A percentile compares a stretch with the other conserved stretches of the same genome.
These are phyloP conservation scores for Roridomyces roridus DNA, from an alignment of 768 basidiomycete genomes.

Conservation along the genomic window DNA sequence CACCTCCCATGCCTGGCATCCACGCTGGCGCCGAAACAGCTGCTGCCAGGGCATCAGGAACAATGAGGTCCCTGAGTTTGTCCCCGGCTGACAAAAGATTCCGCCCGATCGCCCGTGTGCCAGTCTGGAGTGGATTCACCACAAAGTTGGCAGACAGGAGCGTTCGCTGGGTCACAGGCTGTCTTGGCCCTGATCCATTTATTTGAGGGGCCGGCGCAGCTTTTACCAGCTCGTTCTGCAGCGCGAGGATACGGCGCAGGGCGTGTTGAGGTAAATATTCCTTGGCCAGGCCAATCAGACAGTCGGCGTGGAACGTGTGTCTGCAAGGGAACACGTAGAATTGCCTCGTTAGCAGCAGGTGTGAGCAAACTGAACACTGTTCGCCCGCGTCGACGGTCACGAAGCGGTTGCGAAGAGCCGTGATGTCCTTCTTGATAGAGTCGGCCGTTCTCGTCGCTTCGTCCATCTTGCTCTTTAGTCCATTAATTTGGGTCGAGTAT, in stretches of 20 bases:
- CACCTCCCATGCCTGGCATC: slow-evolving; percentile 74
- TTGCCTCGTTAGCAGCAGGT: slow-evolving; percentile 81
- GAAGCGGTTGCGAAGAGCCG: slow-evolving; percentile 84
- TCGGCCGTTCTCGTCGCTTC: slow-evolving; percentile 93
- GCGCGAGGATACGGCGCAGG: slow-evolving; percentile 81
- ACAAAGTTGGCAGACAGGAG: slow-evolving; percentile 81
- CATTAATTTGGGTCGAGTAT: slow-evolving; percentile 90
- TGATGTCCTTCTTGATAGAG: slow-evolving; percentile 91
- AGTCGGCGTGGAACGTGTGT: slow-evolving; percentile 97
- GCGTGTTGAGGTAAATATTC: slow-evolving; percentile 85
- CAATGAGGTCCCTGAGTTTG: slow-evolving; percentile 86
- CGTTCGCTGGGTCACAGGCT: slow-evolving; percentile 61
- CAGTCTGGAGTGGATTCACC: slow-evolving; percentile 61
- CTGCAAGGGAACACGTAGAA: slow-evolving; percentile 99
- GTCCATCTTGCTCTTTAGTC: slow-evolving; percentile 93
- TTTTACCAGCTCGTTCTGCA: slow-evolving; percentile 86
- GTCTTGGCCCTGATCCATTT: slow-evolving; percentile 44
- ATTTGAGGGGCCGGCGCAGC: slow-evolving; percentile 36
- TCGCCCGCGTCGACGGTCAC: slow-evolving; percentile 91
- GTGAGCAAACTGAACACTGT: slow-evolving; percentile 81
- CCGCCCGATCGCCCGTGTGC: slow-evolving; percentile 71
- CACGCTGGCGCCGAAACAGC: slow-evolving; percentile 81
- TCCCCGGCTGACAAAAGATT: slow-evolving; percentile 91
- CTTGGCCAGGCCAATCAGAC: slow-evolving; percentile 91
- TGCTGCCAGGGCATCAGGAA: slow-evolving; percentile 91